phyloP scores from a whole-genome alignment of 139 green algal genomes.

The Desmodesmus armatus region DNA sequence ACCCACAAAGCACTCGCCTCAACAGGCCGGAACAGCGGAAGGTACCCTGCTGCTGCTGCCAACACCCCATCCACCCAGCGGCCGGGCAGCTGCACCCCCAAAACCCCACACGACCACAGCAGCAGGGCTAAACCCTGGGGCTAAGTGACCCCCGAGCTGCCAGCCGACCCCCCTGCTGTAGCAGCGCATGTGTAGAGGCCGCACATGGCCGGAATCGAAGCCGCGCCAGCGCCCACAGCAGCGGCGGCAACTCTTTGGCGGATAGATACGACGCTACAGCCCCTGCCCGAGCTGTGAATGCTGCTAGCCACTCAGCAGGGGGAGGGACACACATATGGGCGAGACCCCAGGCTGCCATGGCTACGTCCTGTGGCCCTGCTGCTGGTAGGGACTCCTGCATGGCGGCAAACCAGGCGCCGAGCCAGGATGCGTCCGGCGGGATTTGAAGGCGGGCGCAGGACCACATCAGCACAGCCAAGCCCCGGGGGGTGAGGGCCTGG shows the following conservation, averaged over 20 bases:
- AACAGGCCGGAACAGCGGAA: constrained; percentile 27
- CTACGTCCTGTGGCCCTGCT: constrained; percentile 8
- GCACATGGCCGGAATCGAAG: constrained; percentile 24
- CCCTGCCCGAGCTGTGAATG: background rate
- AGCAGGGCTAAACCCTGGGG: constrained; percentile 35
- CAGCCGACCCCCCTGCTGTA: background rate
- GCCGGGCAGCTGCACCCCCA: background rate
- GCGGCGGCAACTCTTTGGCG: constrained; percentile 1
- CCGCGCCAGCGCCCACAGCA: constrained; percentile 36
- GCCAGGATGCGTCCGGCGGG: background rate
- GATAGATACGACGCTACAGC: background rate
- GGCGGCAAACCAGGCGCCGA: constrained; percentile 30
- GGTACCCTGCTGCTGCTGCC: constrained; percentile 8
- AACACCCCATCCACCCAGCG: constrained; percentile 25
- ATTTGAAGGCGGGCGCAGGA: constrained; percentile 11
- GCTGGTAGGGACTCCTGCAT: background rate
- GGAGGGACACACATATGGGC: background rate
- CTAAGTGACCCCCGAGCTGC: constrained; percentile 9
- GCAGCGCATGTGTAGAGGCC: background rate
- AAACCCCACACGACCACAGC: background rate
- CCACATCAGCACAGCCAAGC: constrained; percentile 21
- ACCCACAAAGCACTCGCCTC: constrained; percentile 19
- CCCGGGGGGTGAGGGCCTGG: background rate
- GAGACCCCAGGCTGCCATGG: constrained; percentile 24
- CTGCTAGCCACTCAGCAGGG: background rate